Evolutionary conservation across 2,329 filamentous ascomycete species (phyloP).

Genomic region (Cladosporium austrohemisphaericum): DNA sequence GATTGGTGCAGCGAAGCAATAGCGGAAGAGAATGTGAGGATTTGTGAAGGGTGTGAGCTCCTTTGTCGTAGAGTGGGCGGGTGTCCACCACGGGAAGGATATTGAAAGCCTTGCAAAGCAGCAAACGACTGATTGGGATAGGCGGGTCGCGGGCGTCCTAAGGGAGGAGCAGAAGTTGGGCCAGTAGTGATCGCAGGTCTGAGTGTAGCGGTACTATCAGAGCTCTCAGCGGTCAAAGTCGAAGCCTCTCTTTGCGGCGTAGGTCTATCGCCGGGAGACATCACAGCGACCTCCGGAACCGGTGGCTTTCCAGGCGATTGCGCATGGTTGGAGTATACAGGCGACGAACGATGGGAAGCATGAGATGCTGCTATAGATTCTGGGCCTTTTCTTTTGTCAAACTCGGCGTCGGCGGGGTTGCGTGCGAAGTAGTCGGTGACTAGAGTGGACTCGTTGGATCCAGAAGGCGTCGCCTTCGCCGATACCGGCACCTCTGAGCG

Average conservation of each 20-base stretch:
- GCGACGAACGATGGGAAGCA: slow-evolving; percentile 6
- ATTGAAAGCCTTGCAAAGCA: slow-evolving; percentile 44
- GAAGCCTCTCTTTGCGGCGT: slow-evolving; percentile 40
- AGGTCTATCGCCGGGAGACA: slow-evolving; percentile 23
- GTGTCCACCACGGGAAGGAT: slow-evolving; percentile 35
- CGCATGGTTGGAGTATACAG: neutral
- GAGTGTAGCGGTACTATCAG: slow-evolving; percentile 31
- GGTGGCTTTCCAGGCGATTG: neutral
- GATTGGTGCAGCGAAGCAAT: slow-evolving; percentile 39
- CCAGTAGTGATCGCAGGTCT: too few relatives aligned
- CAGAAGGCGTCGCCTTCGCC: neutral
- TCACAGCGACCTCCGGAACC: neutral
- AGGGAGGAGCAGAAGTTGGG: slow-evolving; percentile 18
- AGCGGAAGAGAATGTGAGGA: slow-evolving; percentile 39
- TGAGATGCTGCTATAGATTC: neutral
- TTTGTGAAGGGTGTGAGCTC: slow-evolving; percentile 41
- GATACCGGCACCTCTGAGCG: slow-evolving; percentile 38
- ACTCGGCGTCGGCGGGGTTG: neutral
- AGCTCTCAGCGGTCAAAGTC: slow-evolving; percentile 40
- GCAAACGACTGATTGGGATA: slow-evolving; percentile 51
- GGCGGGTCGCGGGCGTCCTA: slow-evolving; percentile 32
- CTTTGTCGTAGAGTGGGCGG: slow-evolving; percentile 39
- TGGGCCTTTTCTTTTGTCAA: neutral
- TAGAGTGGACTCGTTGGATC: neutral
- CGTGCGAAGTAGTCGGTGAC: slow-evolving; percentile 8